Percentiles rank a stretch among this genome's conserved stretches.
Evolutionary conservation across 441 rosid species (phyloP).

Genomic region (Adansonia rubrostipa): DNA sequence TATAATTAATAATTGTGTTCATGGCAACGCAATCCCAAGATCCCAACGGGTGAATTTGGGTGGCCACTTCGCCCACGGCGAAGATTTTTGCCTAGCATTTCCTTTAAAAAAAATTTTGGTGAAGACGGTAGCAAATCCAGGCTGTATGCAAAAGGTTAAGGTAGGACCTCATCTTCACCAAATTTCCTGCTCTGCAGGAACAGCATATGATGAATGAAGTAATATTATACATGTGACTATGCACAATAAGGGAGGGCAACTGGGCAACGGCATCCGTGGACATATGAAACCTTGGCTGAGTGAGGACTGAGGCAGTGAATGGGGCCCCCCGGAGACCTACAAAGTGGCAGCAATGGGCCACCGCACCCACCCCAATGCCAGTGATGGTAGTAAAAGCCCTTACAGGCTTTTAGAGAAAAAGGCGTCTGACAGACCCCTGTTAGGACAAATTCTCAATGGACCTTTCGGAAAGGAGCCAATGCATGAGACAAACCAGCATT

Average conservation of each 20-base stretch:
- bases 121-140: constrained; percentile 24
- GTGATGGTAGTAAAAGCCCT: neutral
- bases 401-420: neutral
- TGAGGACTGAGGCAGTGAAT: neutral
- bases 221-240: no score
- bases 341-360: neutral
- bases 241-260: no score
- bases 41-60: neutral
- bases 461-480: neutral
- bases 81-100: constrained; percentile 35
- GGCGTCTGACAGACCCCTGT: neutral
- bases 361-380: neutral
- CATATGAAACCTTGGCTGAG: neutral
- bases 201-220: neutral
- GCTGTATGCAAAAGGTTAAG: constrained; percentile 31
- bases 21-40: no score
- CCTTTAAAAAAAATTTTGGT: neutral
- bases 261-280: neutral
- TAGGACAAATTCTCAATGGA: neutral
- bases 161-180: constrained; percentile 27
- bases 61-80: neutral
- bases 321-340: neutral
- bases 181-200: constrained; percentile 41
- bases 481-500: constrained; percentile 12
- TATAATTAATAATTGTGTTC: no score